Percentiles rank a stretch among this genome's conserved stretches.
Conservation (phyloP, 2,329 filamentous ascomycete species). For the Thyridium curvatum region DNA sequence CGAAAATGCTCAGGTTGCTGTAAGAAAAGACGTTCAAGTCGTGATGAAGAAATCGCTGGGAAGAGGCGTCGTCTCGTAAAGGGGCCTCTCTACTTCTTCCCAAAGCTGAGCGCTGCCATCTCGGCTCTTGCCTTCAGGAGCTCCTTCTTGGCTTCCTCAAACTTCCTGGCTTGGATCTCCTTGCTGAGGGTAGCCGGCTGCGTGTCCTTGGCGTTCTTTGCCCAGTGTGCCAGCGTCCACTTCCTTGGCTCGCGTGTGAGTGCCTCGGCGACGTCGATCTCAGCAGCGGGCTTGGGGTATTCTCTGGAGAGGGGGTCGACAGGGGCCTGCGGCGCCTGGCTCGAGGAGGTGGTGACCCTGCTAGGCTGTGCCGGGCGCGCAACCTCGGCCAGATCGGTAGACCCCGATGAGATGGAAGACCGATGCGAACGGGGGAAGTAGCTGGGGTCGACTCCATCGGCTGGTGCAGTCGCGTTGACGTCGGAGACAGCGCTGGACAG, state of each 20-base stretch:
- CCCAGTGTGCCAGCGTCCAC: constrained; percentile 31
- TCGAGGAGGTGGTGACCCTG: background rate
- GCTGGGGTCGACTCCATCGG: background rate
- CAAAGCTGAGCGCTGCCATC: constrained; percentile 3
- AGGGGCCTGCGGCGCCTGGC: constrained; percentile 2
- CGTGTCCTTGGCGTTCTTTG: constrained; percentile 20
- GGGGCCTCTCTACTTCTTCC: too few species aligned
- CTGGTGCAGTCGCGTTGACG: too few species aligned
- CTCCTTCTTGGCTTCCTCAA: constrained; percentile 41
- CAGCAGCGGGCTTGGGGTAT: constrained; percentile 32
- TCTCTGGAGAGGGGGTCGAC: constrained; percentile 27
- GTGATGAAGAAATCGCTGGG: too few species aligned
- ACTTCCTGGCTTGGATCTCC: constrained; percentile 28
- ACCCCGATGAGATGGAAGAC: too few species aligned
- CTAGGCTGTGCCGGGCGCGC: background rate
- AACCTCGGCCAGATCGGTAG: background rate
- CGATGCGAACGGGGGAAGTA: constrained; percentile 3
- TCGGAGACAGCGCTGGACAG: background rate
- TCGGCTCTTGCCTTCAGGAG: constrained; percentile 31
- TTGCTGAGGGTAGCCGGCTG: constrained; percentile 18
- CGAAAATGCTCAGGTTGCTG: constrained; percentile 1
- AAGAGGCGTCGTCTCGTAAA: too few species aligned
- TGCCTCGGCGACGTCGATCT: constrained; percentile 34
- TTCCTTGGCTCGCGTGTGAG: constrained; percentile 32
- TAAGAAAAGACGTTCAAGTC: too few species aligned